Conservation (phyloP, 2,329 filamentous ascomycete species). For the Fusarium hainanense region DNA sequence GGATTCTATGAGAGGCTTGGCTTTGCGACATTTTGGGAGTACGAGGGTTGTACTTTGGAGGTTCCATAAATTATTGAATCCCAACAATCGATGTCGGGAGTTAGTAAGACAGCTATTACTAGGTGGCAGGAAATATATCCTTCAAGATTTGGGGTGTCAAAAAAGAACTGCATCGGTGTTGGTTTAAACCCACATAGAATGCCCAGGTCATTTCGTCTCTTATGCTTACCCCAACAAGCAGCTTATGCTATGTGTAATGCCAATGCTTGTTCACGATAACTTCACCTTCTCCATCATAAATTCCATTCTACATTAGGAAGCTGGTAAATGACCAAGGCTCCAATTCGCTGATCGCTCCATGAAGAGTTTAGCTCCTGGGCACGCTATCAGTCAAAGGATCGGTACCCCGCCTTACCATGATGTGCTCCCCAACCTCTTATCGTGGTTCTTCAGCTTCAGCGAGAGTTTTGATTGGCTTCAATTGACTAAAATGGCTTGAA, state of each 20-base stretch:
- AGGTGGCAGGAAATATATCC: not conserved
- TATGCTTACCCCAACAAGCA: not conserved
- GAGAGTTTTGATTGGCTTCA: not conserved
- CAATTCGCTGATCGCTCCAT: constrained; percentile 23
- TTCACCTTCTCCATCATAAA: not conserved
- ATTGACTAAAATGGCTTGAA: not conserved
- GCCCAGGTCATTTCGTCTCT: not conserved
- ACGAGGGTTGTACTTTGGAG: constrained; percentile 20
- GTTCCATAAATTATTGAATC: not conserved
- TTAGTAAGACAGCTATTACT: not conserved
- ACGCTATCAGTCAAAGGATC: not conserved
- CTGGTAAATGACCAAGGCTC: constrained; percentile 9
- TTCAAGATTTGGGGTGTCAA: not conserved
- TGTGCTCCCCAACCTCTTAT: not conserved
- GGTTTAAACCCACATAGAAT: not conserved
- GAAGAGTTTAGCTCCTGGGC: constrained; percentile 1
- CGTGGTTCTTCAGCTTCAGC: not conserved
- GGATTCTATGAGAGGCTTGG: constrained; percentile 42
- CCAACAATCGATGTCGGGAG: not conserved
- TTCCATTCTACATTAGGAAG: constrained; percentile 21
- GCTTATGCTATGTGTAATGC: not conserved
- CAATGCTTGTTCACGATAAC: not conserved
- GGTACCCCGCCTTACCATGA: constrained; percentile 18
- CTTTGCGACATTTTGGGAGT: constrained; percentile 32
- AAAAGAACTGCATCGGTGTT: not conserved